Percentiles rank a stretch among this genome's conserved stretches.
Evolutionary conservation across 2,329 filamentous ascomycete species (phyloP).

Genomic region (Botryotinia globosa): DNA sequence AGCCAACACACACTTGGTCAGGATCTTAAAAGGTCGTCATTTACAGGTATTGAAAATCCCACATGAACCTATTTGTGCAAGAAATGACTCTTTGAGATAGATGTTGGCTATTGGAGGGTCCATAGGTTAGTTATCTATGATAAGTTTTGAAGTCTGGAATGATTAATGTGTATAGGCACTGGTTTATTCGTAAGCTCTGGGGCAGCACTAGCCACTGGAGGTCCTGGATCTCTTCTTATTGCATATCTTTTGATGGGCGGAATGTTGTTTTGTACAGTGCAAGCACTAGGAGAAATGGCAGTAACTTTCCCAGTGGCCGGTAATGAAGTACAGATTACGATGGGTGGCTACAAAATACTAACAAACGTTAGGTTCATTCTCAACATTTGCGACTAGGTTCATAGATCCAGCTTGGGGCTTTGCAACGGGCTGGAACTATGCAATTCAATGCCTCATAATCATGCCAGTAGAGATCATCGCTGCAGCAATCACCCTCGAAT

Average conservation of each 20-base stretch:
- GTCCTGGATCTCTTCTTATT: constrained; percentile 74
- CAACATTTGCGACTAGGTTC: constrained; percentile 87
- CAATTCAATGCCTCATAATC: constrained; percentile 80
- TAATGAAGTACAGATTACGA: background rate
- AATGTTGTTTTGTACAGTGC: constrained; percentile 90
- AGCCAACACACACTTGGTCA: constrained; percentile 69
- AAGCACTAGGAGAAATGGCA: constrained; percentile 87
- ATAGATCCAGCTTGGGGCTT: constrained; percentile 96
- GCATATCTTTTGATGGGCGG: constrained; percentile 76
- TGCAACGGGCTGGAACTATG: constrained; percentile 94
- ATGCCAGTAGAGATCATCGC: constrained; percentile 84
- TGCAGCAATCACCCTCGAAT: constrained; percentile 77
- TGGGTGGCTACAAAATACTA: background rate
- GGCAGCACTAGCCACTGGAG: constrained; percentile 65
- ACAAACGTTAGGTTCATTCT: constrained; percentile 60
- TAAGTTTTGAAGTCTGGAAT: too few species aligned
- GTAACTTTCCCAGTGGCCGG: constrained; percentile 94
- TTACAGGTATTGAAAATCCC: constrained; percentile 41
- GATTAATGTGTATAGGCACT: constrained; percentile 53
- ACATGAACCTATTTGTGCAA: background rate
- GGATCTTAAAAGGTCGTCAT: constrained; percentile 78
- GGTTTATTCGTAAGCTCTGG: constrained; percentile 87
- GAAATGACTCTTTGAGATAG: constrained; percentile 47
- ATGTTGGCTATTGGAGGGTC: constrained; percentile 97
- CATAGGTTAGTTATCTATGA: constrained; percentile 58